A percentile compares a stretch with the other conserved stretches of the same genome.
Evolutionary conservation across 2,329 filamentous ascomycete species (phyloP).

Genomic region (Purpureocillium takamizusanense): DNA sequence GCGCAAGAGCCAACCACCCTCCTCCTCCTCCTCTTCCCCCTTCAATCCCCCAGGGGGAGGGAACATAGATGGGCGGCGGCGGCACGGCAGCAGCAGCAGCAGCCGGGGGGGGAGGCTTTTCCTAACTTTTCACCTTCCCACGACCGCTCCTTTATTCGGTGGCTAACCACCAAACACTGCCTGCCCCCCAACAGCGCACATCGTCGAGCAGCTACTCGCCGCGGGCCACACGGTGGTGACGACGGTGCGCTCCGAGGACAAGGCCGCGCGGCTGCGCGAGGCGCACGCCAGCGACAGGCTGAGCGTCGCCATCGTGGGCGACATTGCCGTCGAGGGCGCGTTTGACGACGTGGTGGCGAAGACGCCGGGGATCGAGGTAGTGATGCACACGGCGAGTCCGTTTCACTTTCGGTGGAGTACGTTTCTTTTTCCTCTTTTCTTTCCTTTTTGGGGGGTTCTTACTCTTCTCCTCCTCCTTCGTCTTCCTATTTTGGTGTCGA

Average conservation of each 20-base stretch:
- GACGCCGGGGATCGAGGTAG: conserved; percentile 40
- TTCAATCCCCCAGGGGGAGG: no score
- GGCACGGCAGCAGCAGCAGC: no score
- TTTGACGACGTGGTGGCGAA: conserved; percentile 55
- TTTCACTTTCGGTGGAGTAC: conserved; percentile 44
- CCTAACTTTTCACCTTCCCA: no score
- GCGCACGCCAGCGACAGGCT: conserved; percentile 35
- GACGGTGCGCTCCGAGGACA: conserved; percentile 45
- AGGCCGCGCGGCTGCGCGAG: conserved; percentile 40
- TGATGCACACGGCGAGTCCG: conserved; percentile 53
- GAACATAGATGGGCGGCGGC: no score
- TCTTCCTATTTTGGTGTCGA: no score
- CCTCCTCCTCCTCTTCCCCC: no score
- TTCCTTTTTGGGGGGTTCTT: no score
- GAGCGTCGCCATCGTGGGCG: conserved; percentile 55
- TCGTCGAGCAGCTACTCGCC: conserved; percentile 43
- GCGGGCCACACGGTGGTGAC: conserved; percentile 43
- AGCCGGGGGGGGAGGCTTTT: no score
- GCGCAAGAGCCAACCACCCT: no score
- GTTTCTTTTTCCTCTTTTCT: conserved; percentile 4
- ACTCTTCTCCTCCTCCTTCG: no score
- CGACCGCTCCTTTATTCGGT: no score
- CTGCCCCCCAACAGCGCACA: conserved; percentile 45
- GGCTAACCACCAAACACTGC: not conserved
- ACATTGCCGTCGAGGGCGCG: conserved; percentile 64